phyloP scores from a whole-genome alignment of 352 stramenopile species.

The Globisporangium spinosum region DNA sequence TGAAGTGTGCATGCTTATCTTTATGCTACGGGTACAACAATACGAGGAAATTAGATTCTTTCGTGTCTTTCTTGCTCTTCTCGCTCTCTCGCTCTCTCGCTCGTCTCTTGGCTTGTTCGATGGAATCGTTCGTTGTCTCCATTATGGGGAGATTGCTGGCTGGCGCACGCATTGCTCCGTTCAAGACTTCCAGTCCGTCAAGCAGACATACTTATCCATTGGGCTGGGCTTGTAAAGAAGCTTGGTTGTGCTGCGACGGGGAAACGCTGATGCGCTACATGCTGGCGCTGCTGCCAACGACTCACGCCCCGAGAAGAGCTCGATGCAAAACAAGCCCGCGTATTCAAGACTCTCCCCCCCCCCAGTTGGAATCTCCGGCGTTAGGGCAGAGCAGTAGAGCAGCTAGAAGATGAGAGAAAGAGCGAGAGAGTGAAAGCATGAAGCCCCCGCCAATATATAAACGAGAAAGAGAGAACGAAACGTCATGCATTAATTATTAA shows the following conservation, averaged over 20 bases:
- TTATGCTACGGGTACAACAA: slow-evolving; percentile 5
- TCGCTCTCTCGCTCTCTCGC: slow-evolving; percentile 15
- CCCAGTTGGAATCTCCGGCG: background rate
- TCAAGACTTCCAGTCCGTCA: background rate
- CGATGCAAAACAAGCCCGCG: background rate
- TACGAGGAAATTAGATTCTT: slow-evolving; percentile 9
- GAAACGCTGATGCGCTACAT: background rate
- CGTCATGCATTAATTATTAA: background rate
- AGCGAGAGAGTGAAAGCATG: background rate
- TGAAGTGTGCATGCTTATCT: background rate
- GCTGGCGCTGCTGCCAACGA: background rate
- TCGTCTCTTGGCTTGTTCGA: slow-evolving; percentile 5
- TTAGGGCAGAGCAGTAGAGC: background rate
- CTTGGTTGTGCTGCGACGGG: background rate
- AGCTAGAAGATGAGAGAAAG: background rate
- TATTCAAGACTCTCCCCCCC: background rate
- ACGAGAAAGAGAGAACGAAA: background rate
- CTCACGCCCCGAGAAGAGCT: background rate
- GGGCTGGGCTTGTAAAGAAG: background rate
- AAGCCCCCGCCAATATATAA: background rate
- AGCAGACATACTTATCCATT: background rate
- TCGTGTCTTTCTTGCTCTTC: slow-evolving; percentile 6
- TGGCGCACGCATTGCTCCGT: background rate
- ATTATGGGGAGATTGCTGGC: background rate
- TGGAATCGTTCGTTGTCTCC: background rate